Base-by-base conservation (phyloP, 352 stramenopile genomes). In the Nothophytophthora sp. region DNA sequence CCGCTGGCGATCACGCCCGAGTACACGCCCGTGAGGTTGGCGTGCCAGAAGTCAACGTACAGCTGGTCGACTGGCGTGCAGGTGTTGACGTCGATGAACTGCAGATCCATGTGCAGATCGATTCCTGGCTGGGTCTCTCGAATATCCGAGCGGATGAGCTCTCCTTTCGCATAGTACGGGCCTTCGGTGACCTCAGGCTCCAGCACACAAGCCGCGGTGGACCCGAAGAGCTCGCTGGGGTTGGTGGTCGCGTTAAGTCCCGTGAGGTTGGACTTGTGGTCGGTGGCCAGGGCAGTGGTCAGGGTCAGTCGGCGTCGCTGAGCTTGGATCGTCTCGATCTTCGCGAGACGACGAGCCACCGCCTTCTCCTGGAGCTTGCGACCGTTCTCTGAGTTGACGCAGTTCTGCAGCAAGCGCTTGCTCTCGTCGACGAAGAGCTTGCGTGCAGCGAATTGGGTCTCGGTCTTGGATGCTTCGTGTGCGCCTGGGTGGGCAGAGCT, bases 31-130 rank as follows among this genome's bases (percentile, higher is more conserved):
- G 42, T 40, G 20, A 27, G 22, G 42, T 50, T 50, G 29, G 29
- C 29, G 42, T 50, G 42, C 42, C 42, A 50, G 28, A 40, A 40
- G 29, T 50, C 42, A 15, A 50, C 15, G 30, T 40, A 50, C 4
- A 50, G 12, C n/a, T 29, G 16, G 15, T 50, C 18, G 2, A 46
- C 39, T 4, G 39, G 19, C 39, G 16, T 18, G 23, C 39, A 46
- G 22, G 20, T 29, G 22, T 33, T 46, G 11, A 46, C 39, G 22
- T 46, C 39, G 13, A 46, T 33, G 39, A 46, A 34, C 39, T 46
- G 39, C 22, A 46, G 27, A 12, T 30, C 39, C 39, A 27, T 29
- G 22, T 46, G 34, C 4, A 46, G 39, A 5, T 30, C 22, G 18
- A 46, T 27, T 1, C 39, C 39, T 3, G 7, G 10, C 25, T 46